Conservation (phyloP, 1,284 basidiomycete species). For the Ustilago hordei region DNA sequence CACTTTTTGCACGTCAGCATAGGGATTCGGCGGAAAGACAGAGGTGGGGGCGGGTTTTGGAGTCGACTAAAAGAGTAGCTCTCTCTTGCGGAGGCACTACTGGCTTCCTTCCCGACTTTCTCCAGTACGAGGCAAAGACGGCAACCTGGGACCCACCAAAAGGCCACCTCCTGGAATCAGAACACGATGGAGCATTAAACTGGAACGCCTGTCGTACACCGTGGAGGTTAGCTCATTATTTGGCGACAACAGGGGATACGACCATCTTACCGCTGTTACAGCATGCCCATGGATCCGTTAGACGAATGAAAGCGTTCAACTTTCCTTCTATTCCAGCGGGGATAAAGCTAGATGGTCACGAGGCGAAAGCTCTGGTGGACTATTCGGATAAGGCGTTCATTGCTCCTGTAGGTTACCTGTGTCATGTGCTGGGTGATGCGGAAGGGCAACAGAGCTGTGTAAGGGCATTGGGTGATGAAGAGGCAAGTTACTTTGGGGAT, state of each 20-base stretch:
- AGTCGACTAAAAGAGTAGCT: constrained; percentile 46
- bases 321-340: constrained; percentile 62
- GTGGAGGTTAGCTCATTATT: constrained; percentile 63
- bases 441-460: constrained; percentile 43
- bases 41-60: constrained; percentile 55
- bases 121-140: constrained; percentile 23
- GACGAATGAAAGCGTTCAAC: constrained; percentile 6
- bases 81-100: constrained; percentile 19
- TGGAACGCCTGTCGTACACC: constrained; percentile 67
- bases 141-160: constrained; percentile 39
- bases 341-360: constrained; percentile 15
- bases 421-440: constrained; percentile 53
- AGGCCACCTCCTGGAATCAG: constrained; percentile 56
- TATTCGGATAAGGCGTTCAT: constrained; percentile 65
- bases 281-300: constrained; percentile 41
- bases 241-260: constrained; percentile 55
- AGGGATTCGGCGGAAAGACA: constrained; percentile 28
- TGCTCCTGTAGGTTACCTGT: constrained; percentile 57
- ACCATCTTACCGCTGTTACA: constrained; percentile 56
- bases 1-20: constrained; percentile 52
- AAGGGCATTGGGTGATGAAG: constrained; percentile 39
- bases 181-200: constrained; percentile 58
- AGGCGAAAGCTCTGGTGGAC: constrained; percentile 47
- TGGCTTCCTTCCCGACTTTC: constrained; percentile 61
- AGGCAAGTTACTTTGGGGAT: constrained; percentile 61